Base-by-base conservation (phyloP, 768 basidiomycete genomes). In the Xanthoconium purpureum region DNA sequence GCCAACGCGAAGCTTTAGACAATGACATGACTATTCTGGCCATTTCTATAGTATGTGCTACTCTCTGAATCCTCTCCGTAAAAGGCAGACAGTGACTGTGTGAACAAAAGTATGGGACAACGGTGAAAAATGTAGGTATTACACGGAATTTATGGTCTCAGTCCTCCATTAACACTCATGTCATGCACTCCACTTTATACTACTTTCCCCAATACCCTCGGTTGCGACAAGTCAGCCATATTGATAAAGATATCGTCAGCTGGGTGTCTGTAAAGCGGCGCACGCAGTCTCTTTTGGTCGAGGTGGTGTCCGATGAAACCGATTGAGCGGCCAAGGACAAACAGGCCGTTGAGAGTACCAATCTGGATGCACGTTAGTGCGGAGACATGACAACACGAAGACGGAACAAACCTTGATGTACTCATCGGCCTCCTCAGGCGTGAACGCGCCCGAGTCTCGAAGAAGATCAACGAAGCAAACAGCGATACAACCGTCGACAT, bases 301-400 rank as follows among this genome's bases (percentile, higher is more conserved):
- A 94, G 85, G 71, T 91, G 91, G 78, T 92, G 93, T 39, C 94
- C 94, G 66, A 96, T 94, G 84, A 98, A 97, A 62, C 95, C 96
- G 72, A 97, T 97, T 73, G 90, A 93, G 63, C 96, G 91, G 46
- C 96, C 96, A 52, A 98, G 87, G 45, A 99, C 96, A 77, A 98
- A 98, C 56, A 99, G 80, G 55, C 95, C 96, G 70, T 98, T 98
- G 55, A 99, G 83, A 4, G 91, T 90, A 51, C 94, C 94, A 60
- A 94, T 94, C 83, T 79, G 51, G 24, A 29, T 35, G 20, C 42
- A 9, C 5, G 50, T 56, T 51, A 57, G 38, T 12, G 4, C 15
- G 20, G 20, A 24, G 5, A 49, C 17, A 18, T 24, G 13, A 11
- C 17, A 3, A 47, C n/a, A 44, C 10, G 15, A 24, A 47, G 24